Evolutionary conservation across 2,329 filamentous ascomycete genomes (phyloP).

Genomic region (Scedosporium minutisporum): DNA sequence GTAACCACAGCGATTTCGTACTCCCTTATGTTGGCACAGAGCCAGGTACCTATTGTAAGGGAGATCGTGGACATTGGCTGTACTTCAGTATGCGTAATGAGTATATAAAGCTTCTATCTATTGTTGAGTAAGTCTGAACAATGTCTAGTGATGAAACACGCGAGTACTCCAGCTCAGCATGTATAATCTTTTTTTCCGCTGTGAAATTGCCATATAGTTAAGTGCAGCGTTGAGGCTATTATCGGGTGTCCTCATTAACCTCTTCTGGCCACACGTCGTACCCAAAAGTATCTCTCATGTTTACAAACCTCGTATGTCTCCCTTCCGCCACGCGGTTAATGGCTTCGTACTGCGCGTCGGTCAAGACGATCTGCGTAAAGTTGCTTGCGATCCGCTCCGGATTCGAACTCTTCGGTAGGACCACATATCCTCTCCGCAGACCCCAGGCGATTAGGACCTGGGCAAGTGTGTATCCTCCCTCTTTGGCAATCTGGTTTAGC

Average conservation of each 20-base stretch:
- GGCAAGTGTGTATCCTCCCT: constrained; percentile 39
- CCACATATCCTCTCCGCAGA: constrained; percentile 54
- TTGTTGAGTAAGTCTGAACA: too few relatives aligned
- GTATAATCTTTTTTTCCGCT: too few relatives aligned
- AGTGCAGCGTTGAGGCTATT: too few relatives aligned
- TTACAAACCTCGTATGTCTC: constrained; percentile 62
- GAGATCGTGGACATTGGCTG: too few relatives aligned
- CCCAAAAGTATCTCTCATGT: constrained; percentile 75
- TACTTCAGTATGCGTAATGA: too few relatives aligned
- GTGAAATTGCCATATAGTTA: too few relatives aligned
- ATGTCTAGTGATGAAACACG: too few relatives aligned
- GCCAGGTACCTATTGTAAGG: too few relatives aligned
- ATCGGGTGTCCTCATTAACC: constrained; percentile 7
- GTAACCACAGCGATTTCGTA: too few relatives aligned
- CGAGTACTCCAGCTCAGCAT: too few relatives aligned
- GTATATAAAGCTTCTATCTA: too few relatives aligned
- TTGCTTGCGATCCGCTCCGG: constrained; percentile 59
- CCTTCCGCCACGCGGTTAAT: constrained; percentile 42
- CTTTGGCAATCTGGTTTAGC: constrained; percentile 42
- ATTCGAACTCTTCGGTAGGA: constrained; percentile 62
- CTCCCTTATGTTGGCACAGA: too few relatives aligned
- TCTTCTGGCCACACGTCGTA: constrained; percentile 62
- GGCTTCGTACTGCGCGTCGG: constrained; percentile 24
- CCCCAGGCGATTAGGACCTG: constrained; percentile 50
- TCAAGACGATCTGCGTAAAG: constrained; percentile 29